These are phyloP conservation scores for Phytophthora melonis DNA, from an alignment of 352 stramenopile genomes.

Conservation along the genomic window DNA sequence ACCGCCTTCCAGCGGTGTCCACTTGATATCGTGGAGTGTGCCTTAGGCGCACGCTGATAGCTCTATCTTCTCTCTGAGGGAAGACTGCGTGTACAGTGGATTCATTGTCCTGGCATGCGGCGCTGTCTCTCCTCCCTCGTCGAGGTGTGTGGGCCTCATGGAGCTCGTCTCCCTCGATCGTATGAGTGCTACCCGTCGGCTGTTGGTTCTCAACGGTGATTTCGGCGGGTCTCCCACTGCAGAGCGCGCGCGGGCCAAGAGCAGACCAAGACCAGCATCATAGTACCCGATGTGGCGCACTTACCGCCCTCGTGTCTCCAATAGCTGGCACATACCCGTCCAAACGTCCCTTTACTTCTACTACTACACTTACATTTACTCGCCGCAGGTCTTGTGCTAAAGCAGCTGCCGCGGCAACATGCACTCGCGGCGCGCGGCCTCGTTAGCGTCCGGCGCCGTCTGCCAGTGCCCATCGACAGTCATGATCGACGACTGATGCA, in stretches of 20 bases:
- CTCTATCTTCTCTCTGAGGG: slow-evolving; percentile 84
- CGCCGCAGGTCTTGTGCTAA: background rate
- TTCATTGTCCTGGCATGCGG: slow-evolving; percentile 30
- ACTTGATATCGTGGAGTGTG: slow-evolving; percentile 52
- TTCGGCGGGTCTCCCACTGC: slow-evolving; percentile 64
- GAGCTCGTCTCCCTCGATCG: slow-evolving; percentile 18
- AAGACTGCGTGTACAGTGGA: slow-evolving; percentile 26
- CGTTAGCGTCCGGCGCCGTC: slow-evolving; percentile 26
- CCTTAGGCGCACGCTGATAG: slow-evolving; percentile 81
- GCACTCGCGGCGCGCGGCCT: slow-evolving; percentile 13
- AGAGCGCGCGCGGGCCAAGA: slow-evolving; percentile 60
- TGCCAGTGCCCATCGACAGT: slow-evolving; percentile 55
- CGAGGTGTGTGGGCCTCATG: slow-evolving; percentile 58
- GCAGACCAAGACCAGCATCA: slow-evolving; percentile 68
- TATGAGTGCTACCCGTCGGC: slow-evolving; percentile 78
- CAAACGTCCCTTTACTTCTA: background rate
- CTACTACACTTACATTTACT: background rate
- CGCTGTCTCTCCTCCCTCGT: slow-evolving; percentile 42
- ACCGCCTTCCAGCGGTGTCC: slow-evolving; percentile 45
- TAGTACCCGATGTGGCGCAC: slow-evolving; percentile 78
- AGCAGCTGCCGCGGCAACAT: slow-evolving; percentile 38
- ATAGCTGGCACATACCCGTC: slow-evolving; percentile 65
- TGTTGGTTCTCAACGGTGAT: slow-evolving; percentile 84
- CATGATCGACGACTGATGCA: slow-evolving; percentile 44
- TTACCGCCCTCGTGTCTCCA: slow-evolving; percentile 84